These are phyloP conservation scores for Aspergillus homomorphus DNA, from an alignment of 495 filamentous ascomycete genomes.

Conservation along the genomic window DNA sequence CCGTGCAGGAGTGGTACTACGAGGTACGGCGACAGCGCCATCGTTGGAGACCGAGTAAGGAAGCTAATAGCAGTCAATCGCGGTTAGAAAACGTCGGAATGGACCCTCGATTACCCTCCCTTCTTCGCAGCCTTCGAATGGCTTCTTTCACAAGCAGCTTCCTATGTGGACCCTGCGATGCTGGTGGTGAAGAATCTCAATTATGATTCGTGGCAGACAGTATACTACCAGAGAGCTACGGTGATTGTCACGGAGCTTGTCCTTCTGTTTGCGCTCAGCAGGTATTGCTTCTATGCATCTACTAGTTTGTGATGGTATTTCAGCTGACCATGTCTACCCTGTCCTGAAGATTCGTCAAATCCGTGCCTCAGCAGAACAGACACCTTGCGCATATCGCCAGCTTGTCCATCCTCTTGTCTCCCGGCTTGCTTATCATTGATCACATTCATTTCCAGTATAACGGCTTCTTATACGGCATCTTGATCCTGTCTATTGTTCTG, in stretches of 20 bases:
- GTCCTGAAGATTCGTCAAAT: slow-evolving; percentile 62
- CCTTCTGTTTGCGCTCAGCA: slow-evolving; percentile 77
- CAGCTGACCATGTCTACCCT: not conserved
- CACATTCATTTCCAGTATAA: slow-evolving; percentile 99
- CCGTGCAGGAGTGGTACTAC: slow-evolving; percentile 88
- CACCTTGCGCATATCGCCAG: slow-evolving; percentile 83
- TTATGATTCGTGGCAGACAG: slow-evolving; percentile 85
- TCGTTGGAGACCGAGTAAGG: not conserved
- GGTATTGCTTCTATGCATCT: slow-evolving; percentile 40
- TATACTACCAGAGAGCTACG: slow-evolving; percentile 87
- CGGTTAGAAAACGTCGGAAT: slow-evolving; percentile 82
- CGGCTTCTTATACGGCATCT: slow-evolving; percentile 87
- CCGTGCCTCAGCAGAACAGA: slow-evolving; percentile 58
- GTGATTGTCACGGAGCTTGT: slow-evolving; percentile 87
- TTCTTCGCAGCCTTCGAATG: slow-evolving; percentile 98
- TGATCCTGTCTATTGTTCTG: slow-evolving; percentile 79
- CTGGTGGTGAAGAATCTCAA: slow-evolving; percentile 73
- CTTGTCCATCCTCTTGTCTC: slow-evolving; percentile 85
- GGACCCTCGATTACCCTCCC: slow-evolving; percentile 97
- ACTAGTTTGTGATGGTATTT: not conserved
- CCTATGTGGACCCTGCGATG: slow-evolving; percentile 75
- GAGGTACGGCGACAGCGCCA: slow-evolving; percentile 52
- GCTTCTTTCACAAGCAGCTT: slow-evolving; percentile 78
- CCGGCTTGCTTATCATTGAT: slow-evolving; percentile 93
- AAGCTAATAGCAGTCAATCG: slow-evolving; percentile 7